Percentiles rank a stretch among this genome's conserved stretches.
Conservation (phyloP, 345 rosid species). For the Aegle marmelos region DNA sequence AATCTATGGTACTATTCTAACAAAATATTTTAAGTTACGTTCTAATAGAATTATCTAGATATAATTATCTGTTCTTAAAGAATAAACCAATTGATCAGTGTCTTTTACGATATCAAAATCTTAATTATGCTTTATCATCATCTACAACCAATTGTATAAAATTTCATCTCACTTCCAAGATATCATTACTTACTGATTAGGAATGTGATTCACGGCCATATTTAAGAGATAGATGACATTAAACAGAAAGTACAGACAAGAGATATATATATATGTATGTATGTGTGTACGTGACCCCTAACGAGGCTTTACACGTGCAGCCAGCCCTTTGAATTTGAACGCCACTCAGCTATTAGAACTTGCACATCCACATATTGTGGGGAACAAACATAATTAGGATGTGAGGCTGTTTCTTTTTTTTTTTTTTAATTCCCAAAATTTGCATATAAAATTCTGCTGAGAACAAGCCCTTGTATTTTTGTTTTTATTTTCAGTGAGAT, state of each 20-base stretch:
- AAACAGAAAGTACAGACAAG: neutral
- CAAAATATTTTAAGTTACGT: too few relatives aligned
- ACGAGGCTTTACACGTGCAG: slow-evolving; percentile 12
- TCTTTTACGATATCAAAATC: too few relatives aligned
- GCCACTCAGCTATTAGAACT: neutral
- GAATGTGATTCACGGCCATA: neutral
- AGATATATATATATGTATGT: neutral
- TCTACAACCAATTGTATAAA: neutral
- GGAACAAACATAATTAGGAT: neutral
- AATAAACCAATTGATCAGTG: too few relatives aligned
- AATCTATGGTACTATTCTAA: too few relatives aligned
- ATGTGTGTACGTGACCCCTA: neutral
- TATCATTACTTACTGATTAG: neutral
- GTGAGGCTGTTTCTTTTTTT: neutral
- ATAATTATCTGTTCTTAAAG: accelerated
- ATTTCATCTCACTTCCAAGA: neutral
- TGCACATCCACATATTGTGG: slow-evolving; percentile 11
- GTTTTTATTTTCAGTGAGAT: neutral
- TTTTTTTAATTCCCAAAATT: neutral
- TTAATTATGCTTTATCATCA: neutral
- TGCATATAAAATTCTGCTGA: neutral
- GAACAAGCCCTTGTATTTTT: neutral
- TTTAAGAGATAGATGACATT: too few relatives aligned
- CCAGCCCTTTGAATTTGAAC: neutral
- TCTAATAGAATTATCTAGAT: too few relatives aligned